These are phyloP conservation scores for Musa acuminata DNA, from an alignment of 176 grass and related monocot genomes.

Conservation along the genomic window DNA sequence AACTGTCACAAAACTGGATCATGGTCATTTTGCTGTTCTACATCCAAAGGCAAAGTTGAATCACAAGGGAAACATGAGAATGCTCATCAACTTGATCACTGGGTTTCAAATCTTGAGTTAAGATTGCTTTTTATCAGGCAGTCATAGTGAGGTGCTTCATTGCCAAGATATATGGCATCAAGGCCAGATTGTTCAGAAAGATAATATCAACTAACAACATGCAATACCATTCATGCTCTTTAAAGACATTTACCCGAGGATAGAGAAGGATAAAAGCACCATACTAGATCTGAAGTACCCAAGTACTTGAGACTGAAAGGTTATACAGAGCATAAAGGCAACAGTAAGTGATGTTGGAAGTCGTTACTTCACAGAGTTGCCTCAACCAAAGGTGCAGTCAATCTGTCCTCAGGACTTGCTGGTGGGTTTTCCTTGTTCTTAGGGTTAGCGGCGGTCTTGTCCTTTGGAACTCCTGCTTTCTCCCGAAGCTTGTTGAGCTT, in stretches of 20 bases:
- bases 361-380: not conserved
- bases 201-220: not conserved
- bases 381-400: conserved; percentile 8
- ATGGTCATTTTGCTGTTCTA: too few species aligned
- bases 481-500: conserved; percentile 61
- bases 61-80: too few species aligned
- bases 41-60: too few species aligned
- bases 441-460: not conserved
- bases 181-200: not conserved
- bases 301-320: not conserved
- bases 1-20: not conserved
- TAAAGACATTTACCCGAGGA: not conserved
- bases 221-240: not conserved
- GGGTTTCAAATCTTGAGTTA: not conserved
- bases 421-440: conserved; percentile 19
- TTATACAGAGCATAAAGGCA: not conserved
- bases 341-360: not conserved
- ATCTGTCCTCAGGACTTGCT: not conserved
- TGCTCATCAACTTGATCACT: not conserved
- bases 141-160: too few species aligned
- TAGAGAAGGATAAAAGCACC: not conserved
- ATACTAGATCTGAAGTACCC: not conserved
- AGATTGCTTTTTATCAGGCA: not conserved
- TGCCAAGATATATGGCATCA: not conserved
- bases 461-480: conserved; percentile 28